Conservation (phyloP, 2,329 filamentous ascomycete species). For the Epichloe uncinata region DNA sequence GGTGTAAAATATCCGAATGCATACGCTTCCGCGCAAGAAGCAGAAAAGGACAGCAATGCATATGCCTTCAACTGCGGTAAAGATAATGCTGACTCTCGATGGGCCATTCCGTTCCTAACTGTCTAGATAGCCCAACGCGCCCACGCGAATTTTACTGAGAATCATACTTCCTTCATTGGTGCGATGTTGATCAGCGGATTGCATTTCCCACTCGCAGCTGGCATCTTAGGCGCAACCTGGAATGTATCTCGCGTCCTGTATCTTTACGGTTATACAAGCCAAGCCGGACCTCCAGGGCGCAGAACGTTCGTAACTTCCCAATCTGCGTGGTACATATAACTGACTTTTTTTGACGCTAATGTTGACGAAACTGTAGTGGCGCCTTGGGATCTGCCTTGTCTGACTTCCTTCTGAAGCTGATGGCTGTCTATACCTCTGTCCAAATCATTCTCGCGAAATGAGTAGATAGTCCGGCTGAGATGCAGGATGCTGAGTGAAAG, state of each 20-base stretch:
- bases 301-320: constrained; percentile 17
- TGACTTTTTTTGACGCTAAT: neutral
- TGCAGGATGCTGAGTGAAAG: neutral
- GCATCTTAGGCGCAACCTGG: constrained; percentile 39
- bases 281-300: constrained; percentile 32
- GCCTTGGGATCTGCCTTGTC: constrained; percentile 20
- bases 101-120: neutral
- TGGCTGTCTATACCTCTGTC: constrained; percentile 30
- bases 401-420: constrained; percentile 26
- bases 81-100: neutral
- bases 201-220: constrained; percentile 36
- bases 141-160: constrained; percentile 52
- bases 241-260: constrained; percentile 38
- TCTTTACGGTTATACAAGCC: constrained; percentile 37
- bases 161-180: constrained; percentile 38
- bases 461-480: neutral
- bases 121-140: constrained; percentile 38
- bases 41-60: constrained; percentile 39
- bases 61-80: constrained; percentile 50
- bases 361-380: constrained; percentile 18
- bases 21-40: constrained; percentile 42
- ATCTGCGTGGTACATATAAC: neutral
- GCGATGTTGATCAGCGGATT: constrained; percentile 43
- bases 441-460: constrained; percentile 22
- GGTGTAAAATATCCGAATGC: constrained; percentile 42